A percentile compares a stretch with the other conserved stretches of the same genome.
These are phyloP conservation scores for Nakazawaea siamensis DNA, from an alignment of 805 yeast species.

Conservation along the genomic window DNA sequence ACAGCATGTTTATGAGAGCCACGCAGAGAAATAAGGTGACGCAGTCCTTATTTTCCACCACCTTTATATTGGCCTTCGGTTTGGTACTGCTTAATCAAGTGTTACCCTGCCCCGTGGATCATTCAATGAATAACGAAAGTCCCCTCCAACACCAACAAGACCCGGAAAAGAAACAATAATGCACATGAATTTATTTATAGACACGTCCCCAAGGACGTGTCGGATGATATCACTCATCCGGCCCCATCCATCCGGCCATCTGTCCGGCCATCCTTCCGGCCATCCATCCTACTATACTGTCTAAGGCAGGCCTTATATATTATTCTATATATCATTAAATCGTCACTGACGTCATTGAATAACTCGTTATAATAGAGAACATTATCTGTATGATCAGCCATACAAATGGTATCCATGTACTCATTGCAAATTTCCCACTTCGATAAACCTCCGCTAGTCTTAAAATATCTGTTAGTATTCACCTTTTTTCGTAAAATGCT, in stretches of 20 bases:
- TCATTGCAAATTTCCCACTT: conserved; percentile 79
- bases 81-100: conserved; percentile 25
- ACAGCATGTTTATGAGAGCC: conserved; percentile 53
- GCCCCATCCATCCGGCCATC: no score
- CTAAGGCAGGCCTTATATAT: neutral
- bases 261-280: no score
- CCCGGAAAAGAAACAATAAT: no score
- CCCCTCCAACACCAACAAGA: conserved; percentile 5
- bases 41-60: conserved; percentile 60
- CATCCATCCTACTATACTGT: no score
- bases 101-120: conserved; percentile 38
- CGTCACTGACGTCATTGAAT: conserved; percentile 41
- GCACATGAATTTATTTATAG: no score
- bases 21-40: conserved; percentile 49
- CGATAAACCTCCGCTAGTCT: conserved; percentile 60
- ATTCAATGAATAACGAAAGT: conserved; percentile 27
- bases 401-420: conserved; percentile 90
- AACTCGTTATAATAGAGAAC: conserved; percentile 59
- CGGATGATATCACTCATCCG: no score
- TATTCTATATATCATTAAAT: conserved; percentile 1
- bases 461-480: neutral
- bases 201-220: no score
- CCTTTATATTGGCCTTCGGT: conserved; percentile 66
- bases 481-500: neutral
- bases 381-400: conserved; percentile 67